phyloP scores from a whole-genome alignment of 2,329 filamentous ascomycete genomes.

The Talaromyces sp. region DNA sequence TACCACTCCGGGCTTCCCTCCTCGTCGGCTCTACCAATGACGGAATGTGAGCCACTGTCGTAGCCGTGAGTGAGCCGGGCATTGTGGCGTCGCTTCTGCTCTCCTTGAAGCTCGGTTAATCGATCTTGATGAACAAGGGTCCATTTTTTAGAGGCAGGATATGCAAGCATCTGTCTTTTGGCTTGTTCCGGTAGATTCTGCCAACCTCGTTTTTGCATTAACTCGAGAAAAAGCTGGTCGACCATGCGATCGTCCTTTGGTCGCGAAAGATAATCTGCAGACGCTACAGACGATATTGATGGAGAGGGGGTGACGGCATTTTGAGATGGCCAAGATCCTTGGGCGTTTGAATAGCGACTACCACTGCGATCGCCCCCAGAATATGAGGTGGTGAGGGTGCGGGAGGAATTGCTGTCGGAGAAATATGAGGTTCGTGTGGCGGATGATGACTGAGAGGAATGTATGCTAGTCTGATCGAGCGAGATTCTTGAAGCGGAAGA shows the following conservation, averaged over 20 bases:
- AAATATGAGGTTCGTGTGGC: conserved; percentile 56
- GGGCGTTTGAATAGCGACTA: conserved; percentile 31
- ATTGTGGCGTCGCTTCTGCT: conserved; percentile 80
- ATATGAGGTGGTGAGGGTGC: conserved; percentile 40
- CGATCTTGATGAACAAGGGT: conserved; percentile 93
- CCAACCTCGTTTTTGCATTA: conserved; percentile 98
- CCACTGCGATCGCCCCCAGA: conserved; percentile 32
- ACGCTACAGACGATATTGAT: conserved; percentile 28
- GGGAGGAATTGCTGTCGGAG: conserved; percentile 51
- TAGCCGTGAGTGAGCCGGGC: conserved; percentile 66
- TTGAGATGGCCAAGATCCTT: conserved; percentile 27
- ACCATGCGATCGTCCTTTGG: conserved; percentile 65
- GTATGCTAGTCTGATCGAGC: conserved; percentile 63
- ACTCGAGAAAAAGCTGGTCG: conserved; percentile 82
- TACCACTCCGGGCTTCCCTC: conserved; percentile 98
- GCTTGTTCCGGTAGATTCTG: conserved; percentile 95
- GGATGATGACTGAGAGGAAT: conserved; percentile 57
- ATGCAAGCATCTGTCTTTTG: conserved; percentile 90
- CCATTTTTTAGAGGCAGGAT: conserved; percentile 95
- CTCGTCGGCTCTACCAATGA: conserved; percentile 68
- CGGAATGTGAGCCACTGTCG: conserved; percentile 62
- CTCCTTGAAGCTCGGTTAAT: conserved; percentile 87
- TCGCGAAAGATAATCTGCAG: conserved; percentile 40
- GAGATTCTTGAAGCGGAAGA: conserved; percentile 55
- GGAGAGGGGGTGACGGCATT: conserved; percentile 23